These are phyloP conservation scores for Xylariaceae sp. DNA, from an alignment of 2,329 filamentous ascomycete genomes.

Conservation along the genomic window DNA sequence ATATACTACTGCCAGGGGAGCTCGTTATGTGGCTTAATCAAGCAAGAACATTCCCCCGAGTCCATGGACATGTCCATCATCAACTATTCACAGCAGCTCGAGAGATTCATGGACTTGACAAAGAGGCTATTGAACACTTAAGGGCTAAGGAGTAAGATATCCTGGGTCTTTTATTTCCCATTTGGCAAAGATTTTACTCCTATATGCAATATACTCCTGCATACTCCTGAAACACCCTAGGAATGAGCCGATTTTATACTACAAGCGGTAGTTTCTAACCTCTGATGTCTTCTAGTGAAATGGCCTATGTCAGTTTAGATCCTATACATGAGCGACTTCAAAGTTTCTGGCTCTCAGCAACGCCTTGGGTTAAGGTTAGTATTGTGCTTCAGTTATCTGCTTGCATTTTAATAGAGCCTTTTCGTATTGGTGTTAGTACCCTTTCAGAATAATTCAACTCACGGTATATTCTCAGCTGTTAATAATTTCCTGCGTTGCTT, in stretches of 20 bases:
- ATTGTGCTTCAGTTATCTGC: not conserved
- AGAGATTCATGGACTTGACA: slow-evolving; percentile 15
- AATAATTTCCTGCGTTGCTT: too few species aligned
- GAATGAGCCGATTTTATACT: too few species aligned
- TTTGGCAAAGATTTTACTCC: too few species aligned
- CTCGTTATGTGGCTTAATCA: slow-evolving; percentile 6
- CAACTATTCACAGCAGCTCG: slow-evolving; percentile 12
- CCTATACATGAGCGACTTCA: slow-evolving; percentile 29
- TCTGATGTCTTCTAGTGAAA: too few species aligned
- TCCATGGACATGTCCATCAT: slow-evolving; percentile 19
- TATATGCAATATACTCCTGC: too few species aligned
- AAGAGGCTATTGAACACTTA: slow-evolving; percentile 27
- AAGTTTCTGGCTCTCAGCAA: slow-evolving; percentile 14
- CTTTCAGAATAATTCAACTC: too few species aligned
- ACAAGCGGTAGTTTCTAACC: too few species aligned
- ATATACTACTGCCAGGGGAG: slow-evolving; percentile 3
- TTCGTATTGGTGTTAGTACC: too few species aligned
- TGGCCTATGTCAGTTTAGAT: slow-evolving; percentile 22
- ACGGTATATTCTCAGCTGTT: too few species aligned
- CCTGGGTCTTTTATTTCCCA: too few species aligned
- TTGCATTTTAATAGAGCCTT: not conserved
- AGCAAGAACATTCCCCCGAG: slow-evolving; percentile 20
- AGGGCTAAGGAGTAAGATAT: too few species aligned
- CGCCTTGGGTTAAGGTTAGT: slow-evolving; percentile 23
- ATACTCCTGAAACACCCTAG: too few species aligned